These are phyloP conservation scores for Xylaria sp. DNA, from an alignment of 2,329 filamentous ascomycete species.

Conservation along the genomic window DNA sequence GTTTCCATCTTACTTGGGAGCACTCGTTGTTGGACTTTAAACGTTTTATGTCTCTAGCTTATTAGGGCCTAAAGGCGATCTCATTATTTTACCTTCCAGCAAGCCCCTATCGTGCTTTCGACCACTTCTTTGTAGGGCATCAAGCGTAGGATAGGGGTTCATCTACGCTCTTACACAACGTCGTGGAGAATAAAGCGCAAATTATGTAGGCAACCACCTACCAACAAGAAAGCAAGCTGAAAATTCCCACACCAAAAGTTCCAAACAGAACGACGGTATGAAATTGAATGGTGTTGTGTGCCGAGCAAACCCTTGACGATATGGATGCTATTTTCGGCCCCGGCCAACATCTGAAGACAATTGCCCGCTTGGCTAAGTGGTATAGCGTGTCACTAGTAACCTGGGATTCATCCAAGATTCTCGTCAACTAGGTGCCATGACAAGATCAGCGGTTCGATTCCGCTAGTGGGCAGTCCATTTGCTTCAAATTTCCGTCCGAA, in stretches of 20 bases:
- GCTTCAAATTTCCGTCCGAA: constrained; percentile 39
- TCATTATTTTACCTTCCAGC: neutral
- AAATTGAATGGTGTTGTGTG: neutral
- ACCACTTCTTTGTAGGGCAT: neutral
- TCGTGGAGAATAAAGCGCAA: neutral
- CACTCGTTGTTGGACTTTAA: neutral
- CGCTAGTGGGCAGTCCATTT: constrained; percentile 25
- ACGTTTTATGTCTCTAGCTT: neutral
- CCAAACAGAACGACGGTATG: neutral
- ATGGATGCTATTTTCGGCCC: neutral
- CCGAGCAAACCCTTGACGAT: neutral
- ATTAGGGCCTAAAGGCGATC: neutral
- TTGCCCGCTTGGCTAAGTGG: constrained; percentile 32
- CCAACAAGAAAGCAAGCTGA: neutral
- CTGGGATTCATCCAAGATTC: neutral
- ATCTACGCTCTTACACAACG: neutral
- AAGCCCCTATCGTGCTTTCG: neutral
- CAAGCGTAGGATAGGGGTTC: neutral
- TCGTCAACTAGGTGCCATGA: constrained; percentile 25
- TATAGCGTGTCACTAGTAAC: constrained; percentile 35
- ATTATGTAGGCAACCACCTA: neutral
- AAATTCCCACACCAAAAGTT: neutral
- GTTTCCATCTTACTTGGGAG: neutral
- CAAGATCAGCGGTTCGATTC: constrained; percentile 34
- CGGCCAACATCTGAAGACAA: neutral